These are phyloP conservation scores for Yamadazyma triangularis DNA, from an alignment of 1,139 yeast genomes.

Conservation along the genomic window DNA sequence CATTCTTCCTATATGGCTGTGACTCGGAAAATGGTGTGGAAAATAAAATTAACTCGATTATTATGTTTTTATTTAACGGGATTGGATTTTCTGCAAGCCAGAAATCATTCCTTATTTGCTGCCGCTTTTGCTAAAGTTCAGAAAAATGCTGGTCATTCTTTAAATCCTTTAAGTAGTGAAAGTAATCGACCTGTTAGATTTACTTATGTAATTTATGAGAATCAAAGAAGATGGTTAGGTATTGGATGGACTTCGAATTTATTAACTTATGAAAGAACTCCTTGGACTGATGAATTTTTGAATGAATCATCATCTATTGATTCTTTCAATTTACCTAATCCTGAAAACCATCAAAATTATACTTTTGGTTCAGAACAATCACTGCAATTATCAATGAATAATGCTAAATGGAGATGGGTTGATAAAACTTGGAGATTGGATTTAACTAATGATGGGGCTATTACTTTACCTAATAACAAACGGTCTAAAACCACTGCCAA, in stretches of 20 bases:
- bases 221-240: conserved; percentile 96
- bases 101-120: conserved; percentile 45
- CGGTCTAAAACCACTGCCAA: conserved; percentile 68
- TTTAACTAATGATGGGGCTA: conserved; percentile 81
- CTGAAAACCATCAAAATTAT: conserved; percentile 31
- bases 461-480: conserved; percentile 61
- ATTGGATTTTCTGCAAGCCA: conserved; percentile 65
- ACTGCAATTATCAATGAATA: conserved; percentile 14
- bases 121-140: conserved; percentile 61
- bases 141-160: conserved; percentile 36
- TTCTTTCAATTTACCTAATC: conserved; percentile 73
- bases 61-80: conserved; percentile 82
- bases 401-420: conserved; percentile 88
- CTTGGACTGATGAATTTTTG: conserved; percentile 95
- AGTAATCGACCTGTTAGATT: conserved; percentile 66
- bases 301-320: conserved; percentile 81
- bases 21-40: conserved; percentile 79
- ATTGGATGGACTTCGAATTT: conserved; percentile 96
- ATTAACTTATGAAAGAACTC: conserved; percentile 85
- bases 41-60: conserved; percentile 65
- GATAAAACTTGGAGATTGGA: conserved; percentile 91
- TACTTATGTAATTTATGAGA: conserved; percentile 91
- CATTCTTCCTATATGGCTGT: conserved; percentile 84
- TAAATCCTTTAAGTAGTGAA: conserved; percentile 15
- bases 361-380: conserved; percentile 16